These are phyloP conservation scores for Aspergillus fischeri DNA, from an alignment of 2,329 filamentous ascomycete species.

Conservation along the genomic window DNA sequence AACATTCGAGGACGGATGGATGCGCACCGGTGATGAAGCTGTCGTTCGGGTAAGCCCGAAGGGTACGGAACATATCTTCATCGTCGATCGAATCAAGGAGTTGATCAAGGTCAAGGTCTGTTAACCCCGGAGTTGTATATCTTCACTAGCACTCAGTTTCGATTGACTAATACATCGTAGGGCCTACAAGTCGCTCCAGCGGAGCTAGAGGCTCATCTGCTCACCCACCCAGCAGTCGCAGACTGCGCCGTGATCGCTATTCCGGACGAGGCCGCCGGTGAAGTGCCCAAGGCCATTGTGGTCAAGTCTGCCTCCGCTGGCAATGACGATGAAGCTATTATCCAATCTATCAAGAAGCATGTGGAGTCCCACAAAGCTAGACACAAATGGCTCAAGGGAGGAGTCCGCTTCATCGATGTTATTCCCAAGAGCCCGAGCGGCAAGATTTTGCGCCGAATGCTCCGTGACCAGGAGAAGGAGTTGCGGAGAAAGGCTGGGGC, in stretches of 20 bases:
- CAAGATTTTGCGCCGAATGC: constrained; percentile 59
- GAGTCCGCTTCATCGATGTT: constrained; percentile 53
- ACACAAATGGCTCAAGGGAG: constrained; percentile 61
- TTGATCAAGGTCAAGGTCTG: constrained; percentile 73
- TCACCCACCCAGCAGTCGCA: constrained; percentile 69
- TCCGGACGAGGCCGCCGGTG: constrained; percentile 58
- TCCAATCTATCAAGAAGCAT: constrained; percentile 52
- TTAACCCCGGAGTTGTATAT: constrained; percentile 14
- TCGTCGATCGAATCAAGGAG: constrained; percentile 78
- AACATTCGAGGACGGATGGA: constrained; percentile 75
- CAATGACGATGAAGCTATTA: constrained; percentile 49
- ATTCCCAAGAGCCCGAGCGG: constrained; percentile 61
- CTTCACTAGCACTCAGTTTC: constrained; percentile 31
- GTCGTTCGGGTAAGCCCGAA: constrained; percentile 60
- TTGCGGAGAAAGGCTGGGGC: constrained; percentile 59
- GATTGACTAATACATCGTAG: constrained; percentile 37
- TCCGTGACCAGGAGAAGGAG: constrained; percentile 72
- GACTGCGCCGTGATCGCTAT: constrained; percentile 77
- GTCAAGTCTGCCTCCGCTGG: constrained; percentile 54
- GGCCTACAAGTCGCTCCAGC: constrained; percentile 79
- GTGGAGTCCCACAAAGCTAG: constrained; percentile 59
- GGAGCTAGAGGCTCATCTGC: constrained; percentile 74
- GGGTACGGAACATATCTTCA: constrained; percentile 75
- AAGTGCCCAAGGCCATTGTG: constrained; percentile 61
- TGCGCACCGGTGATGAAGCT: constrained; percentile 82